Percentiles rank a stretch among this genome's conserved stretches.
Conservation (phyloP, 2,329 filamentous ascomycete genomes). For the Neocucurbitaria cava region DNA sequence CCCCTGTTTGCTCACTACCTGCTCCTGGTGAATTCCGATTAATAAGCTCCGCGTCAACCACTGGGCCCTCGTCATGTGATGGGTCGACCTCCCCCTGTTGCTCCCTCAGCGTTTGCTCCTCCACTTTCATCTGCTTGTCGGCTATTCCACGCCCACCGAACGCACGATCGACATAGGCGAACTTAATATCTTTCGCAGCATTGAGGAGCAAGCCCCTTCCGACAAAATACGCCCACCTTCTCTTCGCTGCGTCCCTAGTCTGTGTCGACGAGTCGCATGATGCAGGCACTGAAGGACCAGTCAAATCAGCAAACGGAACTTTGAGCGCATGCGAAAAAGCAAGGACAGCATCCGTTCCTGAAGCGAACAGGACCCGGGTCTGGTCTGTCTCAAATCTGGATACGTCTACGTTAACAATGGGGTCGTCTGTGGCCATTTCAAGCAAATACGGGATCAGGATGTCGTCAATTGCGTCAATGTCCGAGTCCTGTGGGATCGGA, state of each 20-base stretch:
- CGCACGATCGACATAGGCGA: slow-evolving; percentile 64
- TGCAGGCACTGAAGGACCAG: slow-evolving; percentile 44
- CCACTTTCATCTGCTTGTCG: slow-evolving; percentile 46
- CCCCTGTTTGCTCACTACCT: slow-evolving; percentile 11
- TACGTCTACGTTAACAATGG: slow-evolving; percentile 63
- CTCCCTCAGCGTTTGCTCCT: slow-evolving; percentile 50
- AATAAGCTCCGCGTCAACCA: slow-evolving; percentile 43
- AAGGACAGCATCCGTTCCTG: slow-evolving; percentile 62
- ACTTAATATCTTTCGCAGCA: slow-evolving; percentile 62
- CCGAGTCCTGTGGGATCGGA: slow-evolving; percentile 60
- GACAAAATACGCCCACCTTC: slow-evolving; percentile 67
- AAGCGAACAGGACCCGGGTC: slow-evolving; percentile 58
- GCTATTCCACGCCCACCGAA: slow-evolving; percentile 66
- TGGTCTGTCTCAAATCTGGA: slow-evolving; percentile 66
- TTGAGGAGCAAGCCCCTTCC: slow-evolving; percentile 66
- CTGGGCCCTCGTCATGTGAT: slow-evolving; percentile 53
- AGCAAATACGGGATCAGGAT: slow-evolving; percentile 66
- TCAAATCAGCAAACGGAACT: slow-evolving; percentile 60
- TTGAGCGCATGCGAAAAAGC: slow-evolving; percentile 63
- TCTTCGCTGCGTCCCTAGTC: slow-evolving; percentile 52
- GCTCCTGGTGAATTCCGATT: slow-evolving; percentile 20
- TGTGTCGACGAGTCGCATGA: slow-evolving; percentile 41
- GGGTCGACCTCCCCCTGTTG: slow-evolving; percentile 58
- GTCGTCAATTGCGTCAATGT: slow-evolving; percentile 62
- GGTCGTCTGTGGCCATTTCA: slow-evolving; percentile 57